phyloP scores from a whole-genome alignment of 345 rosid genomes.

The Reutealis trisperma region DNA sequence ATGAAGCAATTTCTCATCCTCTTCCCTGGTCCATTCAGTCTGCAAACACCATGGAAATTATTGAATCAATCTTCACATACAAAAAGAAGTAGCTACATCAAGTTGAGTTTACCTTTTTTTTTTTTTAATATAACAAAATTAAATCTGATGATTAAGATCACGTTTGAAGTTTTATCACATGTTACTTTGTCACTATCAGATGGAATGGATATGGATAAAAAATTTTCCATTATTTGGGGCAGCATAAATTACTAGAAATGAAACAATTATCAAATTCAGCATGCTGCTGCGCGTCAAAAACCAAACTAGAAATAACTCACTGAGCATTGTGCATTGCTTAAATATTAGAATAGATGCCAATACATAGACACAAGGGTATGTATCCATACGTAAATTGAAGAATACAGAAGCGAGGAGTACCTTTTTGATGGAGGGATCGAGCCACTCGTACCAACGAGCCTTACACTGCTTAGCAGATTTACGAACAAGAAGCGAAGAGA shows the following conservation, averaged over 20 bases:
- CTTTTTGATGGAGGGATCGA: slow-evolving; percentile 98
- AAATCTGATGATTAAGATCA: neutral
- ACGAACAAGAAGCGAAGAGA: slow-evolving; percentile 95
- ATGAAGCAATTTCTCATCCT: slow-evolving; percentile 98
- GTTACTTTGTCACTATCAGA: neutral
- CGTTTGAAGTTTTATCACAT: neutral
- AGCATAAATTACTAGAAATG: too few relatives aligned
- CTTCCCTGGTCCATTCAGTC: slow-evolving; percentile 99
- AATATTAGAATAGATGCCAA: too few relatives aligned
- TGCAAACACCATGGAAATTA: slow-evolving; percentile 25
- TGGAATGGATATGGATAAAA: neutral
- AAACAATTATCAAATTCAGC: neutral
- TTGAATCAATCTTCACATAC: neutral
- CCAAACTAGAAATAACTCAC: neutral
- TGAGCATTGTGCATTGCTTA: neutral
- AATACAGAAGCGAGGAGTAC: slow-evolving; percentile 23
- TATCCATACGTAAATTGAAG: neutral
- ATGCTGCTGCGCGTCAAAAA: neutral
- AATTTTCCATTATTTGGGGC: neutral
- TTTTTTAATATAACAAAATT: too few relatives aligned
- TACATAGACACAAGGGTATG: neutral
- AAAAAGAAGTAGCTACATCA: neutral
- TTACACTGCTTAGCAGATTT: slow-evolving; percentile 99
- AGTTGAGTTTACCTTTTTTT: neutral
- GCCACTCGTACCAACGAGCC: slow-evolving; percentile 99